These are phyloP conservation scores for Exophiala xenobiotica DNA, from an alignment of 2,329 filamentous ascomycete species.

Conservation along the genomic window DNA sequence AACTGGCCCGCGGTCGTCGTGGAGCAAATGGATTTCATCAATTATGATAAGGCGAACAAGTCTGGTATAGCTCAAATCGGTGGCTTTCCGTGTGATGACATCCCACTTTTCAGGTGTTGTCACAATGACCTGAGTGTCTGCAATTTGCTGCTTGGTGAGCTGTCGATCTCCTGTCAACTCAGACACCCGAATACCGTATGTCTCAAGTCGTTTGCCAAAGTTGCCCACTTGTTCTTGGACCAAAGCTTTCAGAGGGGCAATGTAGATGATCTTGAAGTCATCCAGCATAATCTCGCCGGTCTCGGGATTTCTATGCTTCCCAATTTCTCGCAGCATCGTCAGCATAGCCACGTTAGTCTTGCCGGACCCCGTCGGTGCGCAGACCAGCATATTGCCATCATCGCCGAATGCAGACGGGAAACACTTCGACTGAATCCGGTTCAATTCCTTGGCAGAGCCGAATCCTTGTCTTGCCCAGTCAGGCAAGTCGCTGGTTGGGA, in stretches of 20 bases:
- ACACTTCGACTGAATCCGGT: slow-evolving; percentile 93
- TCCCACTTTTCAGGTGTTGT: slow-evolving; percentile 99
- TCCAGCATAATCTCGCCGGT: slow-evolving; percentile 95
- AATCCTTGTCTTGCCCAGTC: slow-evolving; percentile 90
- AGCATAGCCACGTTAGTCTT: slow-evolving; percentile 99
- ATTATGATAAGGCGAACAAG: slow-evolving; percentile 96
- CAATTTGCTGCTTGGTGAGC: slow-evolving; percentile 96
- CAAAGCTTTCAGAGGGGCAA: slow-evolving; percentile 90
- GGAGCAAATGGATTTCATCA: slow-evolving; percentile 95
- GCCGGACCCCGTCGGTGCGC: slow-evolving; percentile 92
- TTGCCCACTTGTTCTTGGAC: slow-evolving; percentile 98
- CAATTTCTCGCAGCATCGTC: slow-evolving; percentile 91
- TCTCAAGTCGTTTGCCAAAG: slow-evolving; percentile 85
- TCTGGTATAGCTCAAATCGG: slow-evolving; percentile 93
- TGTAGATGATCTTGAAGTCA: slow-evolving; percentile 97
- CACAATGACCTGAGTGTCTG: slow-evolving; percentile 96
- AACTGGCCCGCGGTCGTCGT: slow-evolving; percentile 95
- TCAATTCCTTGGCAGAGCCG: slow-evolving; percentile 79
- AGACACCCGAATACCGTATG: slow-evolving; percentile 89
- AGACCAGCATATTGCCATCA: slow-evolving; percentile 97
- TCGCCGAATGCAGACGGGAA: slow-evolving; percentile 87
- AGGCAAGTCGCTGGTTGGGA: slow-evolving; percentile 83
- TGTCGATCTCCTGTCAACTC: slow-evolving; percentile 97
- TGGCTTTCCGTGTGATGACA: slow-evolving; percentile 96
- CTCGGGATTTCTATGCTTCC: slow-evolving; percentile 83